Conservation (phyloP, 2,329 filamentous ascomycete genomes). For the Simplicillium aogashimaense region DNA sequence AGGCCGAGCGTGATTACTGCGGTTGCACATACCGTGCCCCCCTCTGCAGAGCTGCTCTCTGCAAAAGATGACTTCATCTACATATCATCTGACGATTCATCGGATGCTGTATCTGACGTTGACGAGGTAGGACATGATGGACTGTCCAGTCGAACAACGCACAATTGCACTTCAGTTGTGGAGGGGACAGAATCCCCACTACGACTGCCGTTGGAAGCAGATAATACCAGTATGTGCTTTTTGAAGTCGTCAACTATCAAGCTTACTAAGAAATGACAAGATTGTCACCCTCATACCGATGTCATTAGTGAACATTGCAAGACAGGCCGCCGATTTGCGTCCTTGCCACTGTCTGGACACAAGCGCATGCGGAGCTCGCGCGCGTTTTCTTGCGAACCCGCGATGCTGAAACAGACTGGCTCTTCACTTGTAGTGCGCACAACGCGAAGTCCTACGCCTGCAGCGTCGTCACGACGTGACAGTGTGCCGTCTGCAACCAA, state of each 20-base stretch:
- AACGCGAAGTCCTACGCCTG: not conserved
- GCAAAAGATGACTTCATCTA: slow-evolving; percentile 2
- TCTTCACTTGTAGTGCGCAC: not conserved
- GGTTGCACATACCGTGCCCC: not conserved
- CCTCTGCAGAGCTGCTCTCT: not conserved
- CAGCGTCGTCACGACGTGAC: not conserved
- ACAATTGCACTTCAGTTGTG: not conserved
- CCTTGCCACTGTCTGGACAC: too few species aligned
- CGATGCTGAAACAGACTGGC: not conserved
- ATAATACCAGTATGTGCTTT: not conserved
- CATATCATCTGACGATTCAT: not conserved
- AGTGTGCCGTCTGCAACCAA: not conserved
- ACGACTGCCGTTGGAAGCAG: slow-evolving; percentile 1
- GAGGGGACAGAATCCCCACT: too few species aligned
- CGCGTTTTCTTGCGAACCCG: not conserved
- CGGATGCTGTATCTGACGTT: slow-evolving; percentile 1
- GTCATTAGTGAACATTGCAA: too few species aligned
- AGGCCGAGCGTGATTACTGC: not conserved
- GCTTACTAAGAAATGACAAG: too few species aligned
- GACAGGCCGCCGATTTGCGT: too few species aligned
- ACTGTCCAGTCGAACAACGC: not conserved
- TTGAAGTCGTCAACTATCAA: too few species aligned
- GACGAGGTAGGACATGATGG: not conserved
- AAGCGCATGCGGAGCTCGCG: not conserved
- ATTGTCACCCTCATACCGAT: too few species aligned